Percentiles rank a stretch among this genome's conserved stretches.
These are phyloP conservation scores for Tuber microsphaerosporum DNA, from an alignment of 495 filamentous ascomycete species.

Conservation along the genomic window DNA sequence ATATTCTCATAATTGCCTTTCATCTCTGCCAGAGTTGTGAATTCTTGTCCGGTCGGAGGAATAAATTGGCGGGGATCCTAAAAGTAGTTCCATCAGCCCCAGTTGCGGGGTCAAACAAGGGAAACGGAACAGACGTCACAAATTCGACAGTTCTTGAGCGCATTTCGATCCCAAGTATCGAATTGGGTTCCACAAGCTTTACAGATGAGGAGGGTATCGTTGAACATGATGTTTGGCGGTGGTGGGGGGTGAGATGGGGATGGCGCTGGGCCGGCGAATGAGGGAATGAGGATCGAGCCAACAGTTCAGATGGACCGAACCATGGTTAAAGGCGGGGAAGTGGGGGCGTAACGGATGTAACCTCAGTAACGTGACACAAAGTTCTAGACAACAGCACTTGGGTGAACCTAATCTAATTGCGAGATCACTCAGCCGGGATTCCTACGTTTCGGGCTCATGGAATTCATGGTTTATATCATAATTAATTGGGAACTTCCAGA, in stretches of 20 bases:
- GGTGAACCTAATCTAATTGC: not conserved
- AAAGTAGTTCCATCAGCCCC: not conserved
- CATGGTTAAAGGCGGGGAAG: not conserved
- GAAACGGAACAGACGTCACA: slow-evolving; percentile 55
- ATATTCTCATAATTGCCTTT: slow-evolving; percentile 45
- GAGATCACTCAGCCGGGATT: not conserved
- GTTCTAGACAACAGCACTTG: not conserved
- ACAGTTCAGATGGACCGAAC: not conserved
- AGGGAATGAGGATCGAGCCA: not conserved
- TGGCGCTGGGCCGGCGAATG: too few relatives aligned
- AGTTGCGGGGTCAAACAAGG: not conserved
- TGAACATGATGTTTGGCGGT: slow-evolving; percentile 21
- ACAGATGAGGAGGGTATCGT: slow-evolving; percentile 55
- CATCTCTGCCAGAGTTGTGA: slow-evolving; percentile 51
- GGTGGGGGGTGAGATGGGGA: not conserved
- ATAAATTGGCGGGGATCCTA: slow-evolving; percentile 64
- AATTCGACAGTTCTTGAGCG: slow-evolving; percentile 57
- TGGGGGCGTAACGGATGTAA: not conserved
- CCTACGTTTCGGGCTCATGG: not conserved
- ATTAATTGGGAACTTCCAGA: not conserved
- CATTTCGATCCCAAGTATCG: slow-evolving; percentile 45
- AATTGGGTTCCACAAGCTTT: slow-evolving; percentile 65
- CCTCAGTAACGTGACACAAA: not conserved
- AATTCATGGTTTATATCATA: not conserved
- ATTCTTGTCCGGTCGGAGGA: slow-evolving; percentile 53